Evolutionary conservation across 176 grass and related monocot species (phyloP).

Genomic region (barley (Hordeum vulgare)): MorexV3_pseudomolecules_assembly NC_058524.1:191245776-191246275

Average conservation of each 20-base stretch:
- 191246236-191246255: not conserved
- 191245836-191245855: not conserved
- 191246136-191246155: not conserved
- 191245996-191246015: slow-evolving; percentile 23
- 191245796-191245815: not conserved
- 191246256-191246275: not conserved
- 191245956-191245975: not conserved
- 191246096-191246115: slow-evolving; percentile 60
- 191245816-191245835: not conserved
- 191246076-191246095: slow-evolving; percentile 37
- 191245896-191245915: slow-evolving; percentile 55
- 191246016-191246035: slow-evolving; percentile 51
- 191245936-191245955: slow-evolving; percentile 53
- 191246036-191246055: slow-evolving; percentile 51
- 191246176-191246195: not conserved
- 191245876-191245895: slow-evolving; percentile 33
- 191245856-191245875: not conserved
- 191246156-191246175: not conserved
- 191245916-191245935: slow-evolving; percentile 31
- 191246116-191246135: not conserved
- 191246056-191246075: slow-evolving; percentile 54
- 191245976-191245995: not conserved
- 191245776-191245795: not conserved
- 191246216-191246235: not conserved
- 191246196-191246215: slow-evolving; percentile 18